Base-by-base conservation (phyloP, 2,329 filamentous ascomycete genomes). In the Acephala macrosclerotiorum region DNA sequence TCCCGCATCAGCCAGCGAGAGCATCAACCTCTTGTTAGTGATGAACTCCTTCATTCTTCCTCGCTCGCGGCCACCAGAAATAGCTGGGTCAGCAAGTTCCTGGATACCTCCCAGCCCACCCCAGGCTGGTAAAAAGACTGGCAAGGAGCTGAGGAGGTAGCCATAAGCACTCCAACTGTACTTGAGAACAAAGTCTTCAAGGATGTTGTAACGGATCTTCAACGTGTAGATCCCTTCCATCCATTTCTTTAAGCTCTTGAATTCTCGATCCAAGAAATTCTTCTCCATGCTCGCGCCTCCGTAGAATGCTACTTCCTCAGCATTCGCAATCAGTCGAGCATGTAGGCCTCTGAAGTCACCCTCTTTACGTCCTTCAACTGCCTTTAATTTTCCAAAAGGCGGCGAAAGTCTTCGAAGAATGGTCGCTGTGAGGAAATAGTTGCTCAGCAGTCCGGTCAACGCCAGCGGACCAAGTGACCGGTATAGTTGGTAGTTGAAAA, bases 81-180 rank as follows among this genome's bases (percentile, higher is more conserved):
- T 81, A 26, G 77, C 76, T 49, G 75, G 75, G 29, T 84, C 84
- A 1, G 84, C 79, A 72, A 92, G 82, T 78, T 97, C 92, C 61
- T 89, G 81, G 18, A 85, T 85, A 45, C 91, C 92, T 55, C 91
- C 93, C 38, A 95, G 80, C 35, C 96, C 95, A 63, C 94, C 94
- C 93, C 96, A 97, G 0, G 93, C 92, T 0, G 96, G 96, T 20
- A 99, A 84, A 80, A 98, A 99, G 57, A 98, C 91, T 0, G 96
- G 96, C 12, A 99, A 83, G 2, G 95, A 96, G 1, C 95, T 96
- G 64, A 99, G 85, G 40, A 98, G 85, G 75, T 99, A 99, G 40
- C 96, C 96, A 75, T 97, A 97, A 0, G 96, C 96, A 69, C 94
- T 98, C 96, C 96, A 99, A 70, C 93, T 96, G 77, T 99, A 99